Evolutionary conservation across 495 filamentous ascomycete genomes (phyloP).

Genomic region (Aspergillus sclerotiicarbonarius): DNA sequence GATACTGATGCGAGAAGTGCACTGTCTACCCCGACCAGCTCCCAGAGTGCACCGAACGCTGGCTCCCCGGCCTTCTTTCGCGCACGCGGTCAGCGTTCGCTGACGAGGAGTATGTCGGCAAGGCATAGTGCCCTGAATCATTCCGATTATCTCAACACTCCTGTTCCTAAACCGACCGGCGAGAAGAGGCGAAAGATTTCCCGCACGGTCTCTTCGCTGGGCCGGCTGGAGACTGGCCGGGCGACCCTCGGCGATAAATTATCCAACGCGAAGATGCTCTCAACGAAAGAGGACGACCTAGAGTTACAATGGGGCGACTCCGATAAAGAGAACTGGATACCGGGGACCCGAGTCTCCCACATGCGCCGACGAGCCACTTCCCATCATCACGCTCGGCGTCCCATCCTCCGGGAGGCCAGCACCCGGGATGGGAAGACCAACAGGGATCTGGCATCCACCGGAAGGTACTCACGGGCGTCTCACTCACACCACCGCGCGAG

Average conservation of each 20-base stretch:
- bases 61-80: constrained; percentile 71
- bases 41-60: constrained; percentile 65
- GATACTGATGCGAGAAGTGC: constrained; percentile 70
- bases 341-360: constrained; percentile 46
- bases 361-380: constrained; percentile 37
- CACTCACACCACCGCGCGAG: constrained; percentile 21
- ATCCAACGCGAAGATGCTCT: constrained; percentile 29
- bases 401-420: constrained; percentile 47
- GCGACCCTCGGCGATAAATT: constrained; percentile 13
- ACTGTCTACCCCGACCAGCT: constrained; percentile 68
- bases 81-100: constrained; percentile 55
- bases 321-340: constrained; percentile 93
- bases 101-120: constrained; percentile 34
- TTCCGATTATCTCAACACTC: constrained; percentile 44
- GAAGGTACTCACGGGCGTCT: constrained; percentile 37
- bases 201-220: constrained; percentile 64
- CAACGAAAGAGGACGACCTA: constrained; percentile 31
- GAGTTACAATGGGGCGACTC: constrained; percentile 64
- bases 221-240: constrained; percentile 56
- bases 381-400: constrained; percentile 34
- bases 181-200: constrained; percentile 62
- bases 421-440: constrained; percentile 27
- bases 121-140: constrained; percentile 55
- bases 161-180: constrained; percentile 41
- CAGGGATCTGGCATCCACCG: constrained; percentile 21